phyloP scores from a whole-genome alignment of 2,329 filamentous ascomycete genomes.

The Beauveria sp. region DNA sequence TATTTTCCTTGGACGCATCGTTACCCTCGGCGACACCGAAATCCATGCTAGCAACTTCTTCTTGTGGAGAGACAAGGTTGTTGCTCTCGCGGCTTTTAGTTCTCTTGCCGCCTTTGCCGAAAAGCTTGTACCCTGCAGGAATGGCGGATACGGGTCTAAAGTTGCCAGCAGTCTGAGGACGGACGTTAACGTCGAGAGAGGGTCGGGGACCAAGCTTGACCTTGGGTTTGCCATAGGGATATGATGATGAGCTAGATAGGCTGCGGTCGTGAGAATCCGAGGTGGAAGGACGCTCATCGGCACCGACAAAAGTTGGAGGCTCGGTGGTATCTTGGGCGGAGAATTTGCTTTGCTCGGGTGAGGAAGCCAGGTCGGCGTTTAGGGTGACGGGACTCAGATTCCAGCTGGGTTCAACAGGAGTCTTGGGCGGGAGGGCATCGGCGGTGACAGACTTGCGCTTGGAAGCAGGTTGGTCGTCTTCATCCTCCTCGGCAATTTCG shows the following conservation, averaged over 20 bases:
- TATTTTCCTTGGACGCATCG: conserved; percentile 11
- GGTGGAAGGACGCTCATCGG: conserved; percentile 35
- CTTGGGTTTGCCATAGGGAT: conserved; percentile 60
- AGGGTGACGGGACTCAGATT: conserved; percentile 35
- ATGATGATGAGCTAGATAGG: conserved; percentile 37
- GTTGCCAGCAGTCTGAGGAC: conserved; percentile 53
- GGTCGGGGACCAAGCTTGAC: conserved; percentile 85
- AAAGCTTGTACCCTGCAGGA: conserved; percentile 70
- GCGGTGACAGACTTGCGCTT: conserved; percentile 52
- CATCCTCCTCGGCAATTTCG: conserved; percentile 90
- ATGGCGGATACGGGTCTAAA: conserved; percentile 70
- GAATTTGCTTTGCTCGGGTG: conserved; percentile 43
- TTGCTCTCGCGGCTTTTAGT: conserved; percentile 21
- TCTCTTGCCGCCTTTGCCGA: conserved; percentile 50
- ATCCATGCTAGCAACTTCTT: conserved; percentile 29
- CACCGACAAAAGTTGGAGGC: conserved; percentile 45
- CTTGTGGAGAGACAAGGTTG: conserved; percentile 23
- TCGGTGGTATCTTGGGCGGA: conserved; percentile 36
- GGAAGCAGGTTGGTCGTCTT: conserved; percentile 58
- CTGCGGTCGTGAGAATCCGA: conserved; percentile 34
- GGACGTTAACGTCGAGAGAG: conserved; percentile 56
- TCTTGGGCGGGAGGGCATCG: conserved; percentile 27
- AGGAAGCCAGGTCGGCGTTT: conserved; percentile 43
- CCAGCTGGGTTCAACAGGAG: conserved; percentile 20
- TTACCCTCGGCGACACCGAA: conserved; percentile 20